phyloP scores from a whole-genome alignment of 2,329 filamentous ascomycete genomes.

The Cyphellophora attinorum region DNA sequence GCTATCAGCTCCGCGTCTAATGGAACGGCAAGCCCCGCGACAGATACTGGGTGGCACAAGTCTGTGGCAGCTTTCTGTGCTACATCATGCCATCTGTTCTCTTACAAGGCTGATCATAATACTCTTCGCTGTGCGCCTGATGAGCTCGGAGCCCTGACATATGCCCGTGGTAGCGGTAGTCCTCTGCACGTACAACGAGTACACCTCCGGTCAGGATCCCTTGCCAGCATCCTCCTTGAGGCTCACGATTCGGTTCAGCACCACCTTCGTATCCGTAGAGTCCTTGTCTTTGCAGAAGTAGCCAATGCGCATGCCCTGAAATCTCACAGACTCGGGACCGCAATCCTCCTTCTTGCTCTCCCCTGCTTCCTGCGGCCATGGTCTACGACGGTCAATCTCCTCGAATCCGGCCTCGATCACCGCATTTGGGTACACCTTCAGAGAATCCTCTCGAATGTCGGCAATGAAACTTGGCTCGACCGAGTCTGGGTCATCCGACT shows the following conservation, averaged over 20 bases:
- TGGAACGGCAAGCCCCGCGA: too few species aligned
- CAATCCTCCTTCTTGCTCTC: constrained; percentile 48
- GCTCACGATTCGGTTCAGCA: constrained; percentile 85
- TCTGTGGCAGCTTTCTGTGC: too few species aligned
- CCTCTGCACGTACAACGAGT: too few species aligned
- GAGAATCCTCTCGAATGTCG: constrained; percentile 75
- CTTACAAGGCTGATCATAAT: too few species aligned
- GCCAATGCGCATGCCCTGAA: constrained; percentile 82
- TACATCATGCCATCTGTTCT: too few species aligned
- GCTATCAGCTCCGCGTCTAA: too few species aligned
- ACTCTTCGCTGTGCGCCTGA: too few species aligned
- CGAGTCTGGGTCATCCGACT: constrained; percentile 69
- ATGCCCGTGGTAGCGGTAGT: too few species aligned
- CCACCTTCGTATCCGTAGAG: constrained; percentile 65
- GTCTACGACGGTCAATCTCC: constrained; percentile 62
- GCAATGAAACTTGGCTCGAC: constrained; percentile 72
- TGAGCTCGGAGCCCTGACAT: too few species aligned
- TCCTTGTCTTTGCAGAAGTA: constrained; percentile 81
- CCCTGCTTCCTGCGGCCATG: constrained; percentile 72
- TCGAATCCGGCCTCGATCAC: constrained; percentile 76
- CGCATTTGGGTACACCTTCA: constrained; percentile 68
- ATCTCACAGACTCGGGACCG: constrained; percentile 67
- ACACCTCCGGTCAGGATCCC: constrained; percentile 20
- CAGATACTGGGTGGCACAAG: too few species aligned
- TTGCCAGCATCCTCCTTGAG: constrained; percentile 81